Base-by-base conservation (phyloP, 768 basidiomycete genomes). In the Trametes meyenii region DNA sequence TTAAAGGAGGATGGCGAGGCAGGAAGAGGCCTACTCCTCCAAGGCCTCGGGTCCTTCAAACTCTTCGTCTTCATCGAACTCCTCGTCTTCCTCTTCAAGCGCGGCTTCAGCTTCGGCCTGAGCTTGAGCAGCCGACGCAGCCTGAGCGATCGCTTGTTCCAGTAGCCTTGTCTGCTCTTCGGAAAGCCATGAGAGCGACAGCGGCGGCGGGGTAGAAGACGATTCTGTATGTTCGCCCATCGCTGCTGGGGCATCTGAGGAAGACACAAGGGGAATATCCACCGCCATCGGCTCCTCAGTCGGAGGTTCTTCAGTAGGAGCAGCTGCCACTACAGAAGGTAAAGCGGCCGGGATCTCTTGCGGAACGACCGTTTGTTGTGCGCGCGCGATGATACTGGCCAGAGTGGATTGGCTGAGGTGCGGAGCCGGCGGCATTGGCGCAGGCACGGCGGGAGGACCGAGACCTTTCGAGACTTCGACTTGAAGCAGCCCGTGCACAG, bases 71-170 rank as follows among this genome's bases (percentile, higher is more conserved):
- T 78, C 78, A 5, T 76, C 79, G 39, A 79, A 75, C 17, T 75
- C 76, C 29, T 81, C 80, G 11, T 87, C 85, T 61, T 88, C 85
- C 67, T 89, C 89, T 69, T 90, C 89, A 55, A 88, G 69, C 0
- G 87, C 87, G 3, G 89, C 88, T 65, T 91, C 88, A 0, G 89
- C 90, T 64, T 91, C 89, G 0, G 89, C 89, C 67, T 89, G 88
- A 19, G 88, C 86, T 65, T 89, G 88, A 0, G 89, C 89, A 35
- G 87, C 87, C 38, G 83, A 83, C 11, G 90, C 86, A 1, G 89
- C 89, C 66, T 80, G 88, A 26, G 87, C 85, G 50, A 92, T 90
- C 0, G 89, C 89, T 62, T 85, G 81, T 69, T 90, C 88, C 16
- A 92, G 76, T 63, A 88, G 71, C 60, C 79, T 82, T 4, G 87